Base-by-base conservation (phyloP, 1,284 basidiomycete species). In the Apiotrichum montevideense region DNA sequence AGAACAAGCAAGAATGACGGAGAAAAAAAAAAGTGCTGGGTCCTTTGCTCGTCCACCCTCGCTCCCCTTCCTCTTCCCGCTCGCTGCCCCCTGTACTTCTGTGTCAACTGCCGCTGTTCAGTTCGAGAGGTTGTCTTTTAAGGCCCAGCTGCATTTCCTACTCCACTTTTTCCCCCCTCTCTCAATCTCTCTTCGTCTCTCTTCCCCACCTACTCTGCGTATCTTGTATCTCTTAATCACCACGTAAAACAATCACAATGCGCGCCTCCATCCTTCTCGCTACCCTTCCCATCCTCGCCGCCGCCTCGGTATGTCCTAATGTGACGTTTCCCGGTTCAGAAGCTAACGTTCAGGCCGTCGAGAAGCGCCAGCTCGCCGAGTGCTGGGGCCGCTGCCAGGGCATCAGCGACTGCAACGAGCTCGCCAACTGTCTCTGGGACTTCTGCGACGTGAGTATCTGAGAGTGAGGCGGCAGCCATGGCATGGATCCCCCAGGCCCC, bases 381-480 rank as follows among this genome's bases (percentile, higher is more conserved):
- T 56, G 55, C 50, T 29, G 11, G 35, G 21, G 34, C 41, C 7
- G 3, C 35, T 56, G 55, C 51, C 21, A 15, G 21, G 39, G 15
- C 39, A 10, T 46, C 48, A 21, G 40, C 50, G 55, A 52, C 50
- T 56, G 55, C 40, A n/a, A 46, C 40, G 33, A 40, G 44, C 51
- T 54, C 54, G 52, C 42, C 35, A 32, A 29, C 21, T 62, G 60
- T 37, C 50, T 62, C 54, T 62, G 60, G 60, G 43, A 62, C 45
- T 14, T 21, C 21, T 62, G 56, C 37, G 49, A 62, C 54, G 60
- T 62, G 54, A 62, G 60, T 56, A 15, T 21, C 21, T 21, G 21
- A 21, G 21, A 21, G 21, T 21, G 21, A 21, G 21, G 21, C 21
- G 21, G 21, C 21, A 21, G 21, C 21, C 21, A 21, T 21, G 21